Base-by-base conservation (phyloP, 805 yeast genomes). In the Kluyveromyces starmeri region DNA sequence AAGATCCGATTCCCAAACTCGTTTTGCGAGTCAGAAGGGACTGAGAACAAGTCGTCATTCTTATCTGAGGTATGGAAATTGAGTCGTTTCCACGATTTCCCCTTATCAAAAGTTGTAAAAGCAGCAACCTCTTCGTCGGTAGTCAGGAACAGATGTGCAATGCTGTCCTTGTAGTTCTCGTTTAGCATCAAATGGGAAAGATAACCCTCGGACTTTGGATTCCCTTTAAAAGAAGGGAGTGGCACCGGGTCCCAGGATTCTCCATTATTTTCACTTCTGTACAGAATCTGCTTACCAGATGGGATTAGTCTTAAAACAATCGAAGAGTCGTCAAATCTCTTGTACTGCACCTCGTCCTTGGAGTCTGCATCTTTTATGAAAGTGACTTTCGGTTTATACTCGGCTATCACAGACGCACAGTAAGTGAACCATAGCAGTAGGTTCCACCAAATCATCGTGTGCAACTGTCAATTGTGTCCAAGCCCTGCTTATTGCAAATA, bases 301-400 rank as follows among this genome's bases (percentile, higher is more conserved):
- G 46, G 46, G 19, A 76, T 33, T 4, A 73, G 38, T 5, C 47
- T 47, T 18, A 77, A 33, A 4, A 73, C 38, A n/a, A 60, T 62
- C 0, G 69, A 46, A 0, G 80, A 68, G 45, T 76, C 82, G 42
- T 75, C 79, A 43, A 77, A 71, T 3, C 45, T 37, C 27, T 33
- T 10, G 8, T 21, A 9, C 6, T n/a, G 5, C 10, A 13, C 10
- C 2, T 5, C 6, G 4, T 18, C 33, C 7, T 5, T 5, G 7
- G 17, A 10, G 17, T 26, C 19, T 16, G 6, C 18, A 7, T 13
- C 19, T 11, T 10, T 10, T 7, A 5, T 5, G 28, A 26, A 16
- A 6, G 16, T 3, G 3, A 30, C 25, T 18, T 30, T 22, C 5
- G 33, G 33, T 15, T 20, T 15, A 15, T 12, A 30, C 9, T 19